Evolutionary conservation across 495 filamentous ascomycete species (phyloP), one percentile per base, ranked within the genome.

Genomic region (Neurospora tetraspora): DNA sequence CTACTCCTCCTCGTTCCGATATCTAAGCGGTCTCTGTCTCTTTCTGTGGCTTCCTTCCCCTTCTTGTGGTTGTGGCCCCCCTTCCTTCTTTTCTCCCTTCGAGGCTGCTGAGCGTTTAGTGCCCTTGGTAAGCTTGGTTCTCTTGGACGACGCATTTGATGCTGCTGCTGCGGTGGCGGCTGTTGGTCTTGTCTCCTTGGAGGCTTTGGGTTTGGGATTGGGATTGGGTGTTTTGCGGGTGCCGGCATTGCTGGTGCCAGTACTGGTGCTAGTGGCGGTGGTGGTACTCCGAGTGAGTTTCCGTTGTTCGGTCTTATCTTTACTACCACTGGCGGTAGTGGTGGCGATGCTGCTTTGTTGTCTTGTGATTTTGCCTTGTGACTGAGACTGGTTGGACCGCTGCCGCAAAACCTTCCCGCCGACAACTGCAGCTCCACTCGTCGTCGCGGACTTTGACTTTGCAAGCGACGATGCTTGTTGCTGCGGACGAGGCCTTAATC

Each of bases 11-110:
- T 76, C 75, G 38, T 73, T 53, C 69, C 78, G 71, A 69, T 78
- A 80, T 39, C 78, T 69, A 20, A 70, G 47, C 14, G 78, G 78
- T 65, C 75, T 80, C 68, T 77, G 75, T 3, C 77, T 71, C 70
- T 76, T 78, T 39, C 78, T 71, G 1, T 69, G 53, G 34, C 68
- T 73, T 36, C 71, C 38, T 53, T 38, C 10, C 3, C 37, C 37
- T 38, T 20, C 9, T 47, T 47, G 36, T 36, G 36, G 36, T 36
- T 36, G n/a, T n/a, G n/a, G n/a, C n/a, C n/a, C n/a, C n/a, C n/a
- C n/a, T n/a, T n/a, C n/a, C n/a, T n/a, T n/a, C n/a, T n/a, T n/a
- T n/a, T n/a, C n/a, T n/a, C n/a, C n/a, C n/a, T n/a, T n/a, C n/a
- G n/a, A n/a, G n/a, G n/a, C n/a, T n/a, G n/a, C n/a, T n/a, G n/a